Conservation (phyloP, 2,329 filamentous ascomycete species). For the Penicillium decumbens region DNA sequence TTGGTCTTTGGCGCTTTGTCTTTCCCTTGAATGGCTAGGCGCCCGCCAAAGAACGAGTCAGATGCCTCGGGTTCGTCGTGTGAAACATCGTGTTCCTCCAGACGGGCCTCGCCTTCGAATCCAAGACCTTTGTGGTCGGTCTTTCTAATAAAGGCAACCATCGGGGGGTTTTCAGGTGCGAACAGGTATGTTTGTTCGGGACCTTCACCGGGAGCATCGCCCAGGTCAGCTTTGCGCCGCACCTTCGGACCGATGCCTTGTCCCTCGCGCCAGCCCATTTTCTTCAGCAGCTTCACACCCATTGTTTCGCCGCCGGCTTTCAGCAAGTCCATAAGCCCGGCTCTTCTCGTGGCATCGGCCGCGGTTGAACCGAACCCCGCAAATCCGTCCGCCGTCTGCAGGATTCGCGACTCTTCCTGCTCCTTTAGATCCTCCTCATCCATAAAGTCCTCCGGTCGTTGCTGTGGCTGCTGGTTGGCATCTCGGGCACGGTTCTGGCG, state of each 20-base stretch:
- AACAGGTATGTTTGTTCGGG: constrained; percentile 64
- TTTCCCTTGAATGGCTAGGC: constrained; percentile 30
- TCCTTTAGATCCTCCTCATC: constrained; percentile 93
- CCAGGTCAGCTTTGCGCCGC: constrained; percentile 66
- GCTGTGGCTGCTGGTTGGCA: constrained; percentile 48
- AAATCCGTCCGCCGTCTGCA: constrained; percentile 71
- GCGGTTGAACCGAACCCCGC: constrained; percentile 67
- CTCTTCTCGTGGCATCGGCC: constrained; percentile 49
- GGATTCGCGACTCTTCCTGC: constrained; percentile 68
- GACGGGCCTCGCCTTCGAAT: constrained; percentile 40
- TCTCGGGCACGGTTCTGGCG: constrained; percentile 71
- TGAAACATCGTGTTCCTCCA: constrained; percentile 22
- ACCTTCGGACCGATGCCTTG: constrained; percentile 90
- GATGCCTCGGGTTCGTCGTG: constrained; percentile 22
- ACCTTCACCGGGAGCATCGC: constrained; percentile 43
- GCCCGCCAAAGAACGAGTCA: constrained; percentile 38
- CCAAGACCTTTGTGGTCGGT: constrained; percentile 46
- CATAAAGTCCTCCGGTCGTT: constrained; percentile 89
- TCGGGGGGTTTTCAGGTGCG: constrained; percentile 71
- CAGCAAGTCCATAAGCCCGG: constrained; percentile 67
- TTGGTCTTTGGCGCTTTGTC: constrained; percentile 51
- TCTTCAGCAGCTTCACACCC: constrained; percentile 76
- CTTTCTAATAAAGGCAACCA: constrained; percentile 51
- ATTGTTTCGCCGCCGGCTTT: constrained; percentile 72
- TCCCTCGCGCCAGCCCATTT: constrained; percentile 93